Evolutionary conservation across 495 filamentous ascomycete species (phyloP).

Genomic region (Aspergillus biplanus): DNA sequence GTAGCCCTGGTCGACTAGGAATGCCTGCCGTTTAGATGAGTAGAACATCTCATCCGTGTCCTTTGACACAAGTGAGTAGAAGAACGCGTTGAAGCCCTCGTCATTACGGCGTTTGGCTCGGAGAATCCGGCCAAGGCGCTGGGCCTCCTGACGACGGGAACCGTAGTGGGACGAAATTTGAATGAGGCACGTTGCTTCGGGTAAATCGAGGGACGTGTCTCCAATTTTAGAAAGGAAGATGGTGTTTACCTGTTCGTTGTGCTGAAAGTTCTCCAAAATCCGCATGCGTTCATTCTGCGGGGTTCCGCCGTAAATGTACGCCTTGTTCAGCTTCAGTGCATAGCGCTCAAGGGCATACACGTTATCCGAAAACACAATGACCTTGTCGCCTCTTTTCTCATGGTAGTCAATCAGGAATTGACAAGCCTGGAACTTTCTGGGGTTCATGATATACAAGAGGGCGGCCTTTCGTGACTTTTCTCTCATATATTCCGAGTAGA

Average conservation of each 20-base stretch:
- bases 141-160: conserved; percentile 95
- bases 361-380: conserved; percentile 99
- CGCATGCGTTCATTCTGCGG: conserved; percentile 82
- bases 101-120: conserved; percentile 95
- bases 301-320: conserved; percentile 93
- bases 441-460: conserved; percentile 96
- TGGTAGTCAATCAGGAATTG: conserved; percentile 98
- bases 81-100: conserved; percentile 99
- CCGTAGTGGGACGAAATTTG: conserved; percentile 99
- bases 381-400: conserved; percentile 93
- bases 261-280: conserved; percentile 95
- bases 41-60: conserved; percentile 99
- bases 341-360: conserved; percentile 91
- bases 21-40: conserved; percentile 94
- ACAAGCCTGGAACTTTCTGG: conserved; percentile 93
- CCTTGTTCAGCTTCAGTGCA: conserved; percentile 81
- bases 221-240: conserved; percentile 98
- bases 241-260: conserved; percentile 90
- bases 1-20: conserved; percentile 98
- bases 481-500: conserved; percentile 90
- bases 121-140: conserved; percentile 92
- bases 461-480: conserved; percentile 68
- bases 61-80: conserved; percentile 96
- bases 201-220: conserved; percentile 94
- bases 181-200: conserved; percentile 96